Percentiles rank a stretch among this genome's conserved stretches.
These are phyloP conservation scores for Gonium pectorale DNA, from an alignment of 139 green algal genomes.

Conservation along the genomic window DNA sequence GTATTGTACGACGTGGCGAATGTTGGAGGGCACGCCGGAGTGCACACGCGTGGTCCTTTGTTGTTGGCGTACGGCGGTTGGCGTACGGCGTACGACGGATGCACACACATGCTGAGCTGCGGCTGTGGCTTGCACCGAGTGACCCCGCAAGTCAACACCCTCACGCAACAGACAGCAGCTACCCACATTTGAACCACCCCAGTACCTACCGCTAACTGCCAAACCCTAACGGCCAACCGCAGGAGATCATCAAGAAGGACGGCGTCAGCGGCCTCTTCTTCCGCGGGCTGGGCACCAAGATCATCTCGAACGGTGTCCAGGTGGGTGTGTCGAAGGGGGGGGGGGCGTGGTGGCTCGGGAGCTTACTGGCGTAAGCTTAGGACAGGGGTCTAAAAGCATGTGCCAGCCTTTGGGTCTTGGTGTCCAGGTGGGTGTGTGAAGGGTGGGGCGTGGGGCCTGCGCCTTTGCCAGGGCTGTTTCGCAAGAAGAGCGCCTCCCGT, in stretches of 20 bases:
- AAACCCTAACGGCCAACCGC: slow-evolving; percentile 15
- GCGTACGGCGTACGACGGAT: neutral
- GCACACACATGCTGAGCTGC: neutral
- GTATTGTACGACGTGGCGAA: neutral
- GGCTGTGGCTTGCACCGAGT: neutral
- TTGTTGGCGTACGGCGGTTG: neutral
- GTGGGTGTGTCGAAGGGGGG: neutral
- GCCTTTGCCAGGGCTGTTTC: neutral
- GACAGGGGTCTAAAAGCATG: neutral
- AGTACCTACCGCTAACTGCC: neutral
- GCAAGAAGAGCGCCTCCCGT: neutral
- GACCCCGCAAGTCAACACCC: neutral
- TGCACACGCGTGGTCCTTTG: neutral
- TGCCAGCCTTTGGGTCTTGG: neutral
- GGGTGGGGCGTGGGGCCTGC: too few species aligned
- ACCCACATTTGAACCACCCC: neutral
- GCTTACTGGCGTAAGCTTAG: neutral
- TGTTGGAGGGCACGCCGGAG: neutral
- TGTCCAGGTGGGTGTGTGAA: neutral
- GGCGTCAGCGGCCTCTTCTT: slow-evolving; percentile 86
- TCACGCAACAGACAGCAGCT: neutral
- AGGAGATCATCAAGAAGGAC: slow-evolving; percentile 85
- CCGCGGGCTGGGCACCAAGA: slow-evolving; percentile 90
- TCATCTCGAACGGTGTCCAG: slow-evolving; percentile 88
- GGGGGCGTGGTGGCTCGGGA: too few species aligned